A percentile compares a stretch with the other conserved stretches of the same genome.
These are phyloP conservation scores for Oryza rufipogon DNA, from an alignment of 176 grass and related monocot genomes.

Conservation along the genomic window DNA sequence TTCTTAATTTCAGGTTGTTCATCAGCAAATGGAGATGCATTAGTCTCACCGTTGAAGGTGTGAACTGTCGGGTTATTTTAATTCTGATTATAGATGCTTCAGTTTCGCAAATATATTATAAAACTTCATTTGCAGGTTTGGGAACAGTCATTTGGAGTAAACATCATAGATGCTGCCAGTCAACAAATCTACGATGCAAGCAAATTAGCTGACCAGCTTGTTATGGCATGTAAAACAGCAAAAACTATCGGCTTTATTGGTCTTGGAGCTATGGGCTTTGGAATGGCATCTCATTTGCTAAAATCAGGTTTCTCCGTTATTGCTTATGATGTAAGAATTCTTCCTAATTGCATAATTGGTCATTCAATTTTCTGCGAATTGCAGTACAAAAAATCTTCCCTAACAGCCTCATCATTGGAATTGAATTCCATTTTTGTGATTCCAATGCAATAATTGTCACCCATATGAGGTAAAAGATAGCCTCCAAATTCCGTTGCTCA, in stretches of 20 bases:
- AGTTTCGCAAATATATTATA: slow-evolving; percentile 29
- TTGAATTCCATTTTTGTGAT: neutral
- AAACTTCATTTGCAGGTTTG: slow-evolving; percentile 69
- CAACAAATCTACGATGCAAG: slow-evolving; percentile 73
- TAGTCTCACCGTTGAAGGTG: slow-evolving; percentile 74
- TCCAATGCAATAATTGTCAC: neutral
- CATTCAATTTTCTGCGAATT: slow-evolving; percentile 5
- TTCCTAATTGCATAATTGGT: slow-evolving; percentile 9
- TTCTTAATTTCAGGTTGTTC: slow-evolving; percentile 66
- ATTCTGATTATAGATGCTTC: slow-evolving; percentile 16
- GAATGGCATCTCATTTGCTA: slow-evolving; percentile 96
- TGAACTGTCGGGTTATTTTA: slow-evolving; percentile 34
- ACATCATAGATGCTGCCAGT: slow-evolving; percentile 73
- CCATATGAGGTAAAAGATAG: neutral
- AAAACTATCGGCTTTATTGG: slow-evolving; percentile 92
- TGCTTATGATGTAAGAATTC: slow-evolving; percentile 88
- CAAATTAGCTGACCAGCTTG: slow-evolving; percentile 66
- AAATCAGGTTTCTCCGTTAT: slow-evolving; percentile 80
- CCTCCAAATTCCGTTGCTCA: neutral
- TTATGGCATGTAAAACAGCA: slow-evolving; percentile 60
- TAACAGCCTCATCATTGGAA: neutral
- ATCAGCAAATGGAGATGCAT: slow-evolving; percentile 48
- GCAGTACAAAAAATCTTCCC: slow-evolving; percentile 27
- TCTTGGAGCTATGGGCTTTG: slow-evolving; percentile 98
- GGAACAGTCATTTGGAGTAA: slow-evolving; percentile 82